Evolutionary conservation across 2,329 filamentous ascomycete species (phyloP).

Genomic region (Aspergillus thermomutatus): DNA sequence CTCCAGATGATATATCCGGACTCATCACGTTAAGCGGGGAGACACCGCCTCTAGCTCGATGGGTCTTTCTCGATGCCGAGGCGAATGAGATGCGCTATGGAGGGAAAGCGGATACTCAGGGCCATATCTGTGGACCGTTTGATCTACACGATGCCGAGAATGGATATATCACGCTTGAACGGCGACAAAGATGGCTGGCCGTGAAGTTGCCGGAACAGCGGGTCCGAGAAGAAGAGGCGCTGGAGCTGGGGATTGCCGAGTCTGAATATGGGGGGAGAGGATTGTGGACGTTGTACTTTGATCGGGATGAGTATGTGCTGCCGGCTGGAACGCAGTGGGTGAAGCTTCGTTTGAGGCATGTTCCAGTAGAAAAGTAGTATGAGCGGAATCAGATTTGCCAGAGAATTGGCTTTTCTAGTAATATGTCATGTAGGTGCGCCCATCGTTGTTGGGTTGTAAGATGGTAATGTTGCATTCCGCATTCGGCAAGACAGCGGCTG

Average conservation of each 20-base stretch:
- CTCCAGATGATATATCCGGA: not conserved
- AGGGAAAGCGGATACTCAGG: not conserved
- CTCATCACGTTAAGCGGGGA: not conserved
- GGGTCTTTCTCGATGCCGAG: conserved; percentile 1
- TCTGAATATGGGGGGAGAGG: not conserved
- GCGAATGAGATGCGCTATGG: not conserved
- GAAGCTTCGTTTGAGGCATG: not conserved
- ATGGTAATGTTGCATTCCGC: not conserved
- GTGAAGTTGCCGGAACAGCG: not conserved
- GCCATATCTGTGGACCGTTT: conserved; percentile 1
- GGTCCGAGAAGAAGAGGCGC: not conserved
- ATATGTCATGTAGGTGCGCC: not conserved
- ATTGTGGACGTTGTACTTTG: conserved; percentile 1
- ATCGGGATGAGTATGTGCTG: not conserved
- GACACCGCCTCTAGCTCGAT: not conserved
- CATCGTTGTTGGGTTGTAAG: not conserved
- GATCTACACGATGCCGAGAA: not conserved
- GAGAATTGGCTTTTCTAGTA: not conserved
- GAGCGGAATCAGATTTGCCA: not conserved
- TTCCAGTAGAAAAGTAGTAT: not conserved
- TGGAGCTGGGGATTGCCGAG: not conserved
- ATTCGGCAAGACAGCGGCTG: not conserved
- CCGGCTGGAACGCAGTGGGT: not conserved
- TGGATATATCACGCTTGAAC: not conserved
- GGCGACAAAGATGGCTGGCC: conserved; percentile 1